A percentile compares a stretch with the other conserved stretches of the same genome.
phyloP scores from a whole-genome alignment of 2,329 filamentous ascomycete genomes.

The Grosmannia huntii region DNA sequence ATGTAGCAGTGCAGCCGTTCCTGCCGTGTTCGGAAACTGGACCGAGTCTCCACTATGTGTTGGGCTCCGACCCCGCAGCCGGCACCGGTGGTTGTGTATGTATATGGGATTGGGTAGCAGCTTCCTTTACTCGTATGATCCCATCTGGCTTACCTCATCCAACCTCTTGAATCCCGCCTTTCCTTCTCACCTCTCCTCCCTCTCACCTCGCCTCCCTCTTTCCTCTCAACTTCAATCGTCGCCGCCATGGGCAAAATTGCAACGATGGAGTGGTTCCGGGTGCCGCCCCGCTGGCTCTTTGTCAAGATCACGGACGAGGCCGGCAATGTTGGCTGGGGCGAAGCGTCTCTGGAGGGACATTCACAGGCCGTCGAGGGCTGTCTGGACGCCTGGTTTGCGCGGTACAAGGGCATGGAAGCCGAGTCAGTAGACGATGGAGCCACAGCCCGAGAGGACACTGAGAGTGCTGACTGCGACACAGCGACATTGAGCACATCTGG shows the following conservation, averaged over 20 bases:
- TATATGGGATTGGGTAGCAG: background rate
- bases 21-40: too few species aligned
- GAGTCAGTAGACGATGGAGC: slow-evolving; percentile 30
- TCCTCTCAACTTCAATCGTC: background rate
- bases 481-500: slow-evolving; percentile 61
- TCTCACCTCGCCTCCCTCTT: background rate
- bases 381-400: slow-evolving; percentile 44
- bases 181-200: background rate
- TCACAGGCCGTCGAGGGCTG: slow-evolving; percentile 53
- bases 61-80: background rate
- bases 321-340: slow-evolving; percentile 50
- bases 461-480: slow-evolving; percentile 18
- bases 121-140: too few species aligned
- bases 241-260: slow-evolving; percentile 30
- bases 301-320: slow-evolving; percentile 53
- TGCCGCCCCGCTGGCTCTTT: slow-evolving; percentile 55
- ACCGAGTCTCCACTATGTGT: too few species aligned
- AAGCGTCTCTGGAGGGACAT: slow-evolving; percentile 54
- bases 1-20: too few species aligned
- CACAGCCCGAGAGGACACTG: background rate
- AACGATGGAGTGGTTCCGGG: slow-evolving; percentile 51
- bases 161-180: too few species aligned
- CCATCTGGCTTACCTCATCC: background rate
- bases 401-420: slow-evolving; percentile 48
- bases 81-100: background rate